Evolutionary conservation across 768 basidiomycete genomes (phyloP), one percentile per base, ranked within the genome.

Genomic region (Fomitopsis serialis): DNA sequence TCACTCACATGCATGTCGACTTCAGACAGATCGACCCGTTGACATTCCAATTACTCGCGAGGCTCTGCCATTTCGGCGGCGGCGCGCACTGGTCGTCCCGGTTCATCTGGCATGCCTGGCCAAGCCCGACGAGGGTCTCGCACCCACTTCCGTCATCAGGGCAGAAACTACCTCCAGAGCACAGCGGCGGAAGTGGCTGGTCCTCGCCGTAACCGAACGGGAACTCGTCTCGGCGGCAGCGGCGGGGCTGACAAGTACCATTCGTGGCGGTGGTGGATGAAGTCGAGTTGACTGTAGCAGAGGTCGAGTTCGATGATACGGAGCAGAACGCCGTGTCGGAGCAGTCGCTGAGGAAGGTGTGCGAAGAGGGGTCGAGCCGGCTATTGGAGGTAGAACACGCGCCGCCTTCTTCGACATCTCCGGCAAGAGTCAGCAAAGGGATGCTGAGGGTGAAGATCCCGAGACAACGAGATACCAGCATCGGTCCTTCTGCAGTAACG

Each of bases 111-210:
- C 85, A 87, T 0, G 68, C 32, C 7, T 63, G 67, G 0, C 83
- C 84, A 2, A 76, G 64, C 1, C 62, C 52, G 0, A 73, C 64
- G 43, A 78, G 66, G 4, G 63, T 58, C 32, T 69, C 61, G 63
- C 86, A 89, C 2, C 75, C 76, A 58, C 77, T 77, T 12, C 80
- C 83, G 61, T 85, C 81, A 59, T 89, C 85, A 0, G 84, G 84
- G 58, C 85, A 87, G 68, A 82, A 87, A n/a, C 69, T 65, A 8
- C 76, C 81, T 15, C 54, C 45, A 1, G 68, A 61, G 59, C 86
- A 89, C 32, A 80, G 65, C 0, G 80, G 77, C 1, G 85, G 85
- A 9, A 84, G 63, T 1, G 59, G 50, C 10, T 71, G 68, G 3
- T 61, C 59, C 2, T 62, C 36, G 6, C 55, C 63, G 62, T 72